These are phyloP conservation scores for Yamadazyma kanchanaburiensis DNA, from an alignment of 1,139 yeast genomes.

Conservation along the genomic window DNA sequence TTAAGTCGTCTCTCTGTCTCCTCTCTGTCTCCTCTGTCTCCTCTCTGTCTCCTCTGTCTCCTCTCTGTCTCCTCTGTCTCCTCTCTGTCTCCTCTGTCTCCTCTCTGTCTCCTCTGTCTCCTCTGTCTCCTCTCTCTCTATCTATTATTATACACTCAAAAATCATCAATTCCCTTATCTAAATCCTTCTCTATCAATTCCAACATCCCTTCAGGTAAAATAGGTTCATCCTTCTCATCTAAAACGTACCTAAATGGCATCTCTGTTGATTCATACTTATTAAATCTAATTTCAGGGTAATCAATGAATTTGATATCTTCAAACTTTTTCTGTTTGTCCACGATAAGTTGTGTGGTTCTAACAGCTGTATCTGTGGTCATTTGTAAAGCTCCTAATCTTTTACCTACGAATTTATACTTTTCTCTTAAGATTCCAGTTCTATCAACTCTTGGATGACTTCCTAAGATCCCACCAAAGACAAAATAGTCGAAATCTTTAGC, in stretches of 20 bases:
- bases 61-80: too few relatives aligned
- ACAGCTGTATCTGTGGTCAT: constrained; percentile 99
- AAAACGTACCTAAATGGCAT: constrained; percentile 95
- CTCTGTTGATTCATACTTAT: constrained; percentile 86
- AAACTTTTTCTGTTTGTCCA: constrained; percentile 54
- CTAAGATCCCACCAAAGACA: constrained; percentile 93
- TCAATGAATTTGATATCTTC: constrained; percentile 81
- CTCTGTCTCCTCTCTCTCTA: too few relatives aligned
- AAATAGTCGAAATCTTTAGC: constrained; percentile 69
- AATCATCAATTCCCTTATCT: constrained; percentile 69
- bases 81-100: too few relatives aligned
- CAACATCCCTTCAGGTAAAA: constrained; percentile 89
- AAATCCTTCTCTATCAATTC: constrained; percentile 82
- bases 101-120: too few relatives aligned
- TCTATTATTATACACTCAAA: too few relatives aligned
- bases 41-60: too few relatives aligned
- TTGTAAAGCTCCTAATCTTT: constrained; percentile 81
- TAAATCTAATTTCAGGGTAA: constrained; percentile 89
- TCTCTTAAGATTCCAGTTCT: constrained; percentile 84
- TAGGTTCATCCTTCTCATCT: constrained; percentile 62
- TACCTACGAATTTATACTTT: constrained; percentile 79
- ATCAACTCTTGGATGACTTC: constrained; percentile 95
- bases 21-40: too few relatives aligned
- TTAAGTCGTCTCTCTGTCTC: too few relatives aligned
- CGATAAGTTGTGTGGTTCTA: constrained; percentile 78